Base-by-base conservation (phyloP, 805 yeast species). In the Starmera amethionina region DNA sequence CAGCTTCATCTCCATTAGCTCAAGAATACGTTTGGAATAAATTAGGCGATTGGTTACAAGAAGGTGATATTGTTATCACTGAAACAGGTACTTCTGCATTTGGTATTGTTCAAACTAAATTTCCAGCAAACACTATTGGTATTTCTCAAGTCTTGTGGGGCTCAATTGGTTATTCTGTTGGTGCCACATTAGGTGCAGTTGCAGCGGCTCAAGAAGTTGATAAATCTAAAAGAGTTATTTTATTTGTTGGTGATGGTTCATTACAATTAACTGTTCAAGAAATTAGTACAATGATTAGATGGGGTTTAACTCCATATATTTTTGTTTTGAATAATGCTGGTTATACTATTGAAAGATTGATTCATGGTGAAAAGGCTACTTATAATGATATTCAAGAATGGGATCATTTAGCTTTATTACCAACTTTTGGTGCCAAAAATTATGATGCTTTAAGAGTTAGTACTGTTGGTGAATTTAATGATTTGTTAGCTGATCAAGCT, bases 41-140 rank as follows among this genome's bases (percentile, higher is more conserved):
- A 58, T 63, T 78, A 34, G 72, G 79, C 29, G 67, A 72, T 37
- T 80, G 79, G 76, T 70, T 80, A 53, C 66, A 67, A 59, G 74
- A 73, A 53, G 83, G 82, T 54, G 87, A 80, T 64, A 67, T 79
- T 41, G 70, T 79, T 45, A 68, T 80, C 48, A 72, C 83, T 41
- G 87, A 80, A 62, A 79, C 86, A 35, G 87, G 87, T 64, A 80
- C 87, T 32, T 75, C 86, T 34, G 79, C 83, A 40, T 79, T 79
- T 54, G 87, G 87, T 65, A 73, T 79, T 47, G 69, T 75, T 50
- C 78, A 75, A 58, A 65, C 83, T 27, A 72, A 72, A 56, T 79
- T 75, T 75, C 86, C 87, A 48, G 60, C 66, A 48, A 62, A 73
- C 56, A 68, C 77, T 34, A 64, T 70, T 47, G 85, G 84, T 59